These are phyloP conservation scores for Paramecium bursaria DNA, from an alignment of 73 alveolate species.

Conservation along the genomic window DNA sequence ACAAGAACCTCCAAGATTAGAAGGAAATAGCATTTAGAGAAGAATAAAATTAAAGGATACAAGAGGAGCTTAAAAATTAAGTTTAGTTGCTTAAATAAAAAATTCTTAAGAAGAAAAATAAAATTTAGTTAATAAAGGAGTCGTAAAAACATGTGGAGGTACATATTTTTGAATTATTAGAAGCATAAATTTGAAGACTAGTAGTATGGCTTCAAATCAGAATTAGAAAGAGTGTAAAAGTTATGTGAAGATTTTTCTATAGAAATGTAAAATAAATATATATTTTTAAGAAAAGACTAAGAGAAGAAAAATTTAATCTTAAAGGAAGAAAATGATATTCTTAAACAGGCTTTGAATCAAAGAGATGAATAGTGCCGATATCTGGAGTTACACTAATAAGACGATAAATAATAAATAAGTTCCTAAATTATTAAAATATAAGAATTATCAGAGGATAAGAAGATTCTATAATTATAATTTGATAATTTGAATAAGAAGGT, in stretches of 20 bases:
- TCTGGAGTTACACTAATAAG: background rate
- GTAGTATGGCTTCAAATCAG: background rate
- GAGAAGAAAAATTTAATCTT: background rate
- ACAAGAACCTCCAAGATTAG: conserved; percentile 24
- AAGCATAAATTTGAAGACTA: conserved; percentile 49
- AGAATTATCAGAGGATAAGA: conserved; percentile 21
- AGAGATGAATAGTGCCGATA: conserved; percentile 41
- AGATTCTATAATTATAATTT: background rate
- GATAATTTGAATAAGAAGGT: conserved; percentile 28
- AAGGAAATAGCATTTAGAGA: conserved; percentile 18
- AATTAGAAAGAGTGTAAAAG: conserved; percentile 40
- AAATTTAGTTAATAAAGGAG: conserved; percentile 13
- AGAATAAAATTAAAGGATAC: conserved; percentile 1
- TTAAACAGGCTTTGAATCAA: background rate
- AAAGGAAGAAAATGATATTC: conserved; percentile 16
- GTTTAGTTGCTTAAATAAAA: background rate
- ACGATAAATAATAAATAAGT: background rate
- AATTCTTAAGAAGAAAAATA: conserved; percentile 27
- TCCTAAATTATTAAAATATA: background rate
- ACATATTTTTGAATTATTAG: background rate
- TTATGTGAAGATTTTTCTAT: conserved; percentile 40
- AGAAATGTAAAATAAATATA: conserved; percentile 21
- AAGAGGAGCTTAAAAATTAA: conserved; percentile 8
- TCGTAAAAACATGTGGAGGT: conserved; percentile 8
- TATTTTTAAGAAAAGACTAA: conserved; percentile 10